Conservation (phyloP, 2,329 filamentous ascomycete genomes). For the Akanthomyces lecanii region DNA sequence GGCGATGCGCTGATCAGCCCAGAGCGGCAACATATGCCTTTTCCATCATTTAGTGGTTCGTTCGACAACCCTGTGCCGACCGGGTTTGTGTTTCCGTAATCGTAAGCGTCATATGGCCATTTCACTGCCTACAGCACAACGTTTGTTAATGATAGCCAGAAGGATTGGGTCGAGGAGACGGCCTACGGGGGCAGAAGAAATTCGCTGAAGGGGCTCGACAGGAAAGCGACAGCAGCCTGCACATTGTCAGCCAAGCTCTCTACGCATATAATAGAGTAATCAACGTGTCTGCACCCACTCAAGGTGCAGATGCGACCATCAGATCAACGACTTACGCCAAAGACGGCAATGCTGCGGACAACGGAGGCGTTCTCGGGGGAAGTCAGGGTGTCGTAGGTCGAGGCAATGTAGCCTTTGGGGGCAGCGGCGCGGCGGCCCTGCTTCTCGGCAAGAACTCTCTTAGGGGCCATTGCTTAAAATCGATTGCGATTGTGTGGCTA, state of each 20-base stretch:
- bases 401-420: slow-evolving; percentile 50
- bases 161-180: not conserved
- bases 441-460: slow-evolving; percentile 51
- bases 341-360: slow-evolving; percentile 63
- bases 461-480: slow-evolving; percentile 56
- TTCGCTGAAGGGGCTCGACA: slow-evolving; percentile 65
- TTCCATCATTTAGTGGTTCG: not conserved
- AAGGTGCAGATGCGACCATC: not conserved
- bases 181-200: slow-evolving; percentile 61
- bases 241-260: slow-evolving; percentile 15
- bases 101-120: slow-evolving; percentile 13
- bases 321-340: slow-evolving; percentile 53
- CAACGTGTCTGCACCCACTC: not conserved
- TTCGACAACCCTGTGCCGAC: not conserved
- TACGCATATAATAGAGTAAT: not conserved
- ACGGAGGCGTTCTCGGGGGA: slow-evolving; percentile 65
- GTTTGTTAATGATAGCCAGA: not conserved
- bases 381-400: slow-evolving; percentile 59
- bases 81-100: not conserved
- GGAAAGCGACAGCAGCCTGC: slow-evolving; percentile 61
- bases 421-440: slow-evolving; percentile 38
- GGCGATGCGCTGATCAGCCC: not conserved
- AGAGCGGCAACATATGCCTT: not conserved
- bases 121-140: slow-evolving; percentile 4
- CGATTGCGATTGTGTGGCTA: not conserved